Conservation (phyloP, 345 rosid genomes). For the Trapa bicornis region DNA sequence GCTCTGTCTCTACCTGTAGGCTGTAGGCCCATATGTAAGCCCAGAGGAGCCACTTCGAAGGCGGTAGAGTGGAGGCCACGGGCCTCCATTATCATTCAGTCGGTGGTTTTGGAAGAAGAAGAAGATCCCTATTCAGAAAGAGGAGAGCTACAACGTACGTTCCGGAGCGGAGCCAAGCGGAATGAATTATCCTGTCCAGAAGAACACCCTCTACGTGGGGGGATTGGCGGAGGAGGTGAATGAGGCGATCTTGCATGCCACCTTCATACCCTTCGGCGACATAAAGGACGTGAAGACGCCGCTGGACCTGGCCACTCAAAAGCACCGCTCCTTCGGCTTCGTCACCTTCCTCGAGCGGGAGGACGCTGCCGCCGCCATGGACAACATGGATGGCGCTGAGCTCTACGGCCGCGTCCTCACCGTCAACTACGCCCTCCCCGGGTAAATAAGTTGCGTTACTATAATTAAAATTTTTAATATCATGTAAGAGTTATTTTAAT, state of each 20-base stretch:
- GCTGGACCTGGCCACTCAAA: slow-evolving; percentile 91
- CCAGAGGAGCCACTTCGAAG: too few relatives aligned
- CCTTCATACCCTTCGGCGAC: slow-evolving; percentile 96
- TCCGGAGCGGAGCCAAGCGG: neutral
- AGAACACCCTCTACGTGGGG: slow-evolving; percentile 92
- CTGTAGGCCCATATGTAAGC: too few relatives aligned
- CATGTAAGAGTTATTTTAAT: too few relatives aligned
- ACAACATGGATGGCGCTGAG: slow-evolving; percentile 96
- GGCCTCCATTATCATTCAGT: too few relatives aligned
- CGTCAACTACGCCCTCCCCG: slow-evolving; percentile 92
- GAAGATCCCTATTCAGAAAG: too few relatives aligned
- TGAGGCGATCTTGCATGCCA: slow-evolving; percentile 81
- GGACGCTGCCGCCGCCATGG: slow-evolving; percentile 90
- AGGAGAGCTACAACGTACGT: too few relatives aligned
- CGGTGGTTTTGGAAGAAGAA: too few relatives aligned
- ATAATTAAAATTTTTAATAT: too few relatives aligned
- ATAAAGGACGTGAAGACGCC: slow-evolving; percentile 97
- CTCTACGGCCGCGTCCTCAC: slow-evolving; percentile 95
- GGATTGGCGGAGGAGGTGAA: slow-evolving; percentile 95
- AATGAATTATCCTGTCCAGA: slow-evolving; percentile 67
- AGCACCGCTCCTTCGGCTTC: slow-evolving; percentile 95
- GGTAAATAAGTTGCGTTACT: slow-evolving; percentile 17
- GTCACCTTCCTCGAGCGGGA: slow-evolving; percentile 87
- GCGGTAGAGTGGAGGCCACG: too few relatives aligned
- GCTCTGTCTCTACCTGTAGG: too few relatives aligned